Evolutionary conservation across 1,284 basidiomycete species (phyloP).

Genomic region (Hemileia vastatrix): DNA sequence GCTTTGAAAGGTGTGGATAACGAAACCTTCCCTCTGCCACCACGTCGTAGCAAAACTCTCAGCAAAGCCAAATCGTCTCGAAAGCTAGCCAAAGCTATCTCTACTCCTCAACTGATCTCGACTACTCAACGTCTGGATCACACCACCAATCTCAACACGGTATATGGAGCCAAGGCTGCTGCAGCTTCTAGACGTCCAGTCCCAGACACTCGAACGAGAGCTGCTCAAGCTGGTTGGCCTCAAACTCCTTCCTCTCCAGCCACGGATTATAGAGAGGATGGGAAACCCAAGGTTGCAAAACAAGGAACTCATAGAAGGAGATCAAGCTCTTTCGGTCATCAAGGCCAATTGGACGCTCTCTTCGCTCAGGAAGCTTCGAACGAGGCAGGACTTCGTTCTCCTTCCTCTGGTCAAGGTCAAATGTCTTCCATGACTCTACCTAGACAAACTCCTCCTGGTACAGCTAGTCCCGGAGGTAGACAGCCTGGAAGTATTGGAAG

Average conservation of each 20-base stretch:
- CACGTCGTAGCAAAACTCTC: constrained; percentile 31
- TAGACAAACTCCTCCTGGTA: neutral
- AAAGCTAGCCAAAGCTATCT: constrained; percentile 34
- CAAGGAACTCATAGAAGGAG: constrained; percentile 24
- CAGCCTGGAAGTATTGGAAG: neutral
- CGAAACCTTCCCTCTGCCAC: constrained; percentile 19
- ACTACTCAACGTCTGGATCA: constrained; percentile 35
- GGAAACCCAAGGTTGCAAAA: neutral
- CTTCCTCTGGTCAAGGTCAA: neutral
- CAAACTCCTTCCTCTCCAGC: neutral
- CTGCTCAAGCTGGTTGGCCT: neutral
- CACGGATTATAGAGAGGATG: neutral
- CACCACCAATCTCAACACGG: constrained; percentile 24
- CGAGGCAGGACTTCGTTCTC: neutral
- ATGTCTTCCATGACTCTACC: neutral
- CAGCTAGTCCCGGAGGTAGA: neutral
- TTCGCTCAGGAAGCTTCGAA: neutral
- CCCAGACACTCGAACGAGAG: neutral
- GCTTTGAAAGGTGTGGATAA: constrained; percentile 34
- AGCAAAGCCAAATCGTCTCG: constrained; percentile 29
- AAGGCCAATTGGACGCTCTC: constrained; percentile 17
- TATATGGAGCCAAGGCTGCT: neutral
- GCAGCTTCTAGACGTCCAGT: neutral
- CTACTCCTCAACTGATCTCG: constrained; percentile 34
- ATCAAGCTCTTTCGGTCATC: constrained; percentile 35